Evolutionary conservation across 768 basidiomycete species (phyloP).

Genomic region (Leucocoprinus birnbaumii): DNA sequence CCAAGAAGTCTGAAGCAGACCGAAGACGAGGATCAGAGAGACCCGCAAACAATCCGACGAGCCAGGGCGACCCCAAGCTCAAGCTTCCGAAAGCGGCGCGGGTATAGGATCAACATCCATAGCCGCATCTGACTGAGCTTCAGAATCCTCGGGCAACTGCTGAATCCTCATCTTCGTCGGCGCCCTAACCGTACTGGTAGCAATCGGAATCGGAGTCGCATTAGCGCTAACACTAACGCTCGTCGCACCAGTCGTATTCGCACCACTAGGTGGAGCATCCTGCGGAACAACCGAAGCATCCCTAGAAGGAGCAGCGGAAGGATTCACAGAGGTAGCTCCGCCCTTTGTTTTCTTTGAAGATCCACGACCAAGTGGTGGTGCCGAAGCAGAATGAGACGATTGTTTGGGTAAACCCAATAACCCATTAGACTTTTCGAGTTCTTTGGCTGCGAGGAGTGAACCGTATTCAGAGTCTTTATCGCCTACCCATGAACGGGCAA

Average conservation of each 20-base stretch:
- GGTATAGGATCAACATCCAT: constrained; percentile 25
- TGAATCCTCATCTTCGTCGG: constrained; percentile 69
- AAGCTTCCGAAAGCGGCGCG: constrained; percentile 6
- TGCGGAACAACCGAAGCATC: constrained; percentile 47
- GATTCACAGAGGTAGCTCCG: constrained; percentile 38
- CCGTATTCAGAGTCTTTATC: constrained; percentile 74
- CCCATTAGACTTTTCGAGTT: constrained; percentile 26
- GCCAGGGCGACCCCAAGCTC: background rate
- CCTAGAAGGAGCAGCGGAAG: constrained; percentile 54
- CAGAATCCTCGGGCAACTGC: constrained; percentile 44
- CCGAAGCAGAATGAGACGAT: constrained; percentile 40
- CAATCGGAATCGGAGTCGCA: constrained; percentile 21
- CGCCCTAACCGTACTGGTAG: constrained; percentile 35
- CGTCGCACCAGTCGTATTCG: background rate
- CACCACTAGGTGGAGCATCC: background rate
- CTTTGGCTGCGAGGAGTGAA: constrained; percentile 27
- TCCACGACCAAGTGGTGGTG: constrained; percentile 37
- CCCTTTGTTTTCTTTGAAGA: constrained; percentile 38
- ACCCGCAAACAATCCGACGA: background rate
- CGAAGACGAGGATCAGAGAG: background rate
- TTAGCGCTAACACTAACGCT: constrained; percentile 32
- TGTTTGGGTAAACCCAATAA: constrained; percentile 33
- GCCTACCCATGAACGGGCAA: constrained; percentile 79
- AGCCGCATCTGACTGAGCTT: constrained; percentile 44
- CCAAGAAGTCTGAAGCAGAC: too few species aligned